Conservation (phyloP, 148 eudicot species). For the Rhododendron kiyosumense region DNA sequence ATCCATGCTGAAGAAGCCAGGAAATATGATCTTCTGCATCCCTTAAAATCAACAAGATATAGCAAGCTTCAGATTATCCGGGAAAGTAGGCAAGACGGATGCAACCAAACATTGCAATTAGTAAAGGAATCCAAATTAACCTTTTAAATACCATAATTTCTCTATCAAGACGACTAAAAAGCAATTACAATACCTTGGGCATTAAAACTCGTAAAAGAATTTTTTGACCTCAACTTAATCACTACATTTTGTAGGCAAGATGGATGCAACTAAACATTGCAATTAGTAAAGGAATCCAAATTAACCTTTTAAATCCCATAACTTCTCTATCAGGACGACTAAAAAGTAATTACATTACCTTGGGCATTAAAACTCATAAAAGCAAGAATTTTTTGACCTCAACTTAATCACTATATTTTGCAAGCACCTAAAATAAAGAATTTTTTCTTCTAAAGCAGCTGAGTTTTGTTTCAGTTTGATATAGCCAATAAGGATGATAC, state of each 20-base stretch:
- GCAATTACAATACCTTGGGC: not conserved
- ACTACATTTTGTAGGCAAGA: not conserved
- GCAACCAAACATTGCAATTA: not conserved
- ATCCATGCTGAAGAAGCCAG: conserved; percentile 96
- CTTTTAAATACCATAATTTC: not conserved
- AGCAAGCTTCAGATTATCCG: not conserved
- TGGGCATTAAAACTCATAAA: not conserved
- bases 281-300: not conserved
- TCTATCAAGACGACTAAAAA: not conserved
- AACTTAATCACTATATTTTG: not conserved
- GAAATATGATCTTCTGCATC: conserved; percentile 97
- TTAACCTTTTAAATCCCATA: not conserved
- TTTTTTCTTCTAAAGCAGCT: not conserved
- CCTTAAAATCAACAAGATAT: conserved; percentile 36
- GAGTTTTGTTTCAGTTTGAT: not conserved
- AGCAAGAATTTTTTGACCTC: not conserved
- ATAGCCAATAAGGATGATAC: not conserved
- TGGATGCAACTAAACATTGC: not conserved
- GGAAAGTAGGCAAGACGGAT: not conserved
- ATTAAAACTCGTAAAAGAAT: not conserved
- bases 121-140: not conserved
- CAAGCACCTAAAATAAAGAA: not conserved
- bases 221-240: too few relatives aligned
- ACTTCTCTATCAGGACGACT: not conserved
- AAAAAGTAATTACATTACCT: not conserved